Percentiles rank a stretch among this genome's conserved stretches.
These are phyloP conservation scores for Mollisiaceae sp. DNA, from an alignment of 2,329 filamentous ascomycete species.

Conservation along the genomic window DNA sequence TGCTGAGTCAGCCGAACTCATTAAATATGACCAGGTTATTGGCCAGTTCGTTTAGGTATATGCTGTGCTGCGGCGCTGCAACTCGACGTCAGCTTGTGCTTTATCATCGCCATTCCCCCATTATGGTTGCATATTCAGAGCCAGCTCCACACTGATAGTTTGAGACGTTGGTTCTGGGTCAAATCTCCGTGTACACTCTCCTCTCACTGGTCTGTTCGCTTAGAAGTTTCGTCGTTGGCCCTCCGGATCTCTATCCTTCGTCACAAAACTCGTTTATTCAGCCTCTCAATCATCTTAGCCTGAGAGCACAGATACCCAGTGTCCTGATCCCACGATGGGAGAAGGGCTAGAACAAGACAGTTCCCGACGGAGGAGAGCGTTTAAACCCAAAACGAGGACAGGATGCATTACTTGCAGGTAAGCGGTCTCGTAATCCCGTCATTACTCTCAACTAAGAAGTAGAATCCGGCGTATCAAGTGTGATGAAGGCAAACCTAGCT, in stretches of 20 bases:
- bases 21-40: neutral
- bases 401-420: slow-evolving; percentile 8
- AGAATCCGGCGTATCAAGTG: slow-evolving; percentile 31
- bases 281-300: neutral
- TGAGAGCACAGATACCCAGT: too few relatives aligned
- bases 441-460: neutral
- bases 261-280: neutral
- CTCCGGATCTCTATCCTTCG: neutral
- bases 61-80: neutral
- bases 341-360: neutral
- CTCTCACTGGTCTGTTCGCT: slow-evolving; percentile 3
- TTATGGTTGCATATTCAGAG: neutral
- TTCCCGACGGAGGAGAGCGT: neutral
- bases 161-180: neutral
- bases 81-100: neutral
- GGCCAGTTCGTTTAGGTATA: neutral
- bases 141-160: neutral
- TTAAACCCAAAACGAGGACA: slow-evolving; percentile 4
- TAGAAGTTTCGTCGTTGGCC: neutral
- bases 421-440: neutral
- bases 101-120: neutral
- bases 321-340: neutral
- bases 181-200: neutral
- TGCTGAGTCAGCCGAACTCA: neutral
- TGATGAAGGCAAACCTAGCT: slow-evolving; percentile 32